Evolutionary conservation across 2,329 filamentous ascomycete species (phyloP).

Genomic region (Orbilia brochopaga): DNA sequence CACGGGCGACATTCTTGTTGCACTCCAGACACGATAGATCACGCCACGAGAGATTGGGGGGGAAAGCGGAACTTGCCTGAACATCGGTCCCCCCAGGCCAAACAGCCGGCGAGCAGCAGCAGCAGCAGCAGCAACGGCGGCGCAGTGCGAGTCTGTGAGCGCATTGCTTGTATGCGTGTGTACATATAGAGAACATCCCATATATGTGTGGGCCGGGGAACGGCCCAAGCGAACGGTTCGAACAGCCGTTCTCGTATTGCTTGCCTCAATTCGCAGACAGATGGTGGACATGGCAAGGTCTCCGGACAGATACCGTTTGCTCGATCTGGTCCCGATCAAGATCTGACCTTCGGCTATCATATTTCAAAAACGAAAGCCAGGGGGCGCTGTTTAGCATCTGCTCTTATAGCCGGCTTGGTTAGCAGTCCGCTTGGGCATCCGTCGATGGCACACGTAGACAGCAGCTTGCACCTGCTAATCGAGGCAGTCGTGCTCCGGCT

Average conservation of each 20-base stretch:
- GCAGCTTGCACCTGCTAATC: conserved; percentile 6
- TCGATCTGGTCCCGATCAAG: conserved; percentile 51
- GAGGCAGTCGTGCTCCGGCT: background rate
- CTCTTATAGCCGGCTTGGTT: background rate
- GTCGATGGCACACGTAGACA: background rate
- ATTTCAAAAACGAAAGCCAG: conserved; percentile 30
- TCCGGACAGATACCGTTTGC: conserved; percentile 47
- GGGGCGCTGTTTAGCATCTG: conserved; percentile 8
- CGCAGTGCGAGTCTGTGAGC: background rate
- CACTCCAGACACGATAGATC: conserved; percentile 18
- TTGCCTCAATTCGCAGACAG: conserved; percentile 48
- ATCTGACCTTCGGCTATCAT: conserved; percentile 51
- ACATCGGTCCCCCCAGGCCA: too few species aligned
- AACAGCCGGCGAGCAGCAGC: too few species aligned
- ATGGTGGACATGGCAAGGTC: conserved; percentile 14
- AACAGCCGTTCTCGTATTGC: conserved; percentile 43
- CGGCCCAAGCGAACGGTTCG: conserved; percentile 45
- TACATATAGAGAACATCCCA: background rate
- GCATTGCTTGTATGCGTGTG: background rate
- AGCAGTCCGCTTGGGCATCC: background rate
- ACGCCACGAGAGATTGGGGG: conserved; percentile 34
- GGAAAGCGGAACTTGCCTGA: conserved; percentile 29
- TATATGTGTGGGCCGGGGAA: conserved; percentile 29
- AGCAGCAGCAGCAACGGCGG: background rate
- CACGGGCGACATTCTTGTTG: conserved; percentile 5